Percentiles rank a stretch among this genome's conserved stretches.
Evolutionary conservation across 495 filamentous ascomycete genomes (phyloP).

Genomic region (Filosporella fistucella): DNA sequence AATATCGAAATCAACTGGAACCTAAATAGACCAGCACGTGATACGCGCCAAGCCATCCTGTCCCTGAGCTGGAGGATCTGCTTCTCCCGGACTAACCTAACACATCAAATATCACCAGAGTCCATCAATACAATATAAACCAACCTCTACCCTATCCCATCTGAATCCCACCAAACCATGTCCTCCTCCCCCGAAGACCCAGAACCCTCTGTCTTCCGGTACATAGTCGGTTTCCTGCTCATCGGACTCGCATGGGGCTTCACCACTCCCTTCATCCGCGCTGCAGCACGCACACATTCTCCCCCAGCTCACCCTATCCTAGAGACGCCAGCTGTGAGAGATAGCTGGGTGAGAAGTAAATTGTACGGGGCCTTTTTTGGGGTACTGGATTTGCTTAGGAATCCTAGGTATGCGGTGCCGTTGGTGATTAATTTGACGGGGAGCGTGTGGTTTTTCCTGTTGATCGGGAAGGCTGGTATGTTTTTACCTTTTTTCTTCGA

Average conservation of each 20-base stretch:
- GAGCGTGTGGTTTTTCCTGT: conserved; percentile 94
- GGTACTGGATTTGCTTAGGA: conserved; percentile 71
- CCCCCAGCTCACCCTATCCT: conserved; percentile 49
- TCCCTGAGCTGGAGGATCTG: no score
- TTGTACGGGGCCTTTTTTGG: conserved; percentile 59
- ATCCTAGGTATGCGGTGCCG: conserved; percentile 80
- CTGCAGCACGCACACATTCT: conserved; percentile 54
- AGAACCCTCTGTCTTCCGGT: conserved; percentile 63
- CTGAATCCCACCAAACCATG: neutral
- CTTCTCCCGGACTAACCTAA: neutral
- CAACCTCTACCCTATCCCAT: no score
- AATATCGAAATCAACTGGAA: no score
- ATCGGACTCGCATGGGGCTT: conserved; percentile 84
- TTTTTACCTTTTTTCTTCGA: conserved; percentile 21
- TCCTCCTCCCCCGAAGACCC: neutral
- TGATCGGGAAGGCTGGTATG: conserved; percentile 88
- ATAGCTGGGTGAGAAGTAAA: conserved; percentile 50
- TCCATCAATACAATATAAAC: neutral
- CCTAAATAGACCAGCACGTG: conserved; percentile 1
- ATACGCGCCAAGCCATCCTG: neutral
- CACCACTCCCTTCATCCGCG: conserved; percentile 71
- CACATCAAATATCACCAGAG: neutral
- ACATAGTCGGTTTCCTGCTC: conserved; percentile 82
- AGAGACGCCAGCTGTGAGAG: conserved; percentile 28
- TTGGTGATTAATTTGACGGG: conserved; percentile 88